phyloP scores from a whole-genome alignment of 2,329 filamentous ascomycete species.

The Penicillium italicum region DNA sequence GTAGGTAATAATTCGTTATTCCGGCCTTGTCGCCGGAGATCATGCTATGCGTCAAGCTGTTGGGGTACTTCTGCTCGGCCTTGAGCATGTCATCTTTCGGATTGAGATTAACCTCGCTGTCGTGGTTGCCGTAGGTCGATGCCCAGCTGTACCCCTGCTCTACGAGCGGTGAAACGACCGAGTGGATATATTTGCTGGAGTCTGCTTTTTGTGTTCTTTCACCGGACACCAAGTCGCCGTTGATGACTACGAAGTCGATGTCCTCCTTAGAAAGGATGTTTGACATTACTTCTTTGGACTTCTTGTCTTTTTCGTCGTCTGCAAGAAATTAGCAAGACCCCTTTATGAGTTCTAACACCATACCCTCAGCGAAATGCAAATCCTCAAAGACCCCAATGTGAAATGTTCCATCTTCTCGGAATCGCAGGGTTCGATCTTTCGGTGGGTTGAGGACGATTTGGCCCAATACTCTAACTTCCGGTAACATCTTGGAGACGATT shows the following conservation, averaged over 20 bases:
- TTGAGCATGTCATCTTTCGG: constrained; percentile 41
- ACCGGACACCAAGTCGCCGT: constrained; percentile 68
- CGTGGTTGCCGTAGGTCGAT: constrained; percentile 69
- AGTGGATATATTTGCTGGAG: constrained; percentile 56
- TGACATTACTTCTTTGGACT: constrained; percentile 56
- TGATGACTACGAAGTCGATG: constrained; percentile 62
- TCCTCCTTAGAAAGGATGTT: constrained; percentile 55
- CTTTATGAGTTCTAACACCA: neutral
- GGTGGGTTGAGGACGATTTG: neutral
- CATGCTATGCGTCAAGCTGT: constrained; percentile 44
- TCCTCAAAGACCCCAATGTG: constrained; percentile 63
- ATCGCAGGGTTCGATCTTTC: constrained; percentile 16
- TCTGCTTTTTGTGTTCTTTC: constrained; percentile 58
- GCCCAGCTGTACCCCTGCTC: constrained; percentile 58
- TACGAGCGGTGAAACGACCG: constrained; percentile 57
- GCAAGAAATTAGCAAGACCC: neutral
- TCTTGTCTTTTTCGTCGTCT: constrained; percentile 52
- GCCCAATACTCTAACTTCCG: neutral
- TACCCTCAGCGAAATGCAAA: constrained; percentile 68
- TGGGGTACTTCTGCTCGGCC: constrained; percentile 38
- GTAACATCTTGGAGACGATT: neutral
- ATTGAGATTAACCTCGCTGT: constrained; percentile 58
- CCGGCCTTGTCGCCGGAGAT: constrained; percentile 40
- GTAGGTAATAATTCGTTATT: constrained; percentile 55
- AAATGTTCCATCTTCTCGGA: constrained; percentile 35